Base-by-base conservation (phyloP, 2,329 filamentous ascomycete genomes). In the Zasmidium cellare region DNA sequence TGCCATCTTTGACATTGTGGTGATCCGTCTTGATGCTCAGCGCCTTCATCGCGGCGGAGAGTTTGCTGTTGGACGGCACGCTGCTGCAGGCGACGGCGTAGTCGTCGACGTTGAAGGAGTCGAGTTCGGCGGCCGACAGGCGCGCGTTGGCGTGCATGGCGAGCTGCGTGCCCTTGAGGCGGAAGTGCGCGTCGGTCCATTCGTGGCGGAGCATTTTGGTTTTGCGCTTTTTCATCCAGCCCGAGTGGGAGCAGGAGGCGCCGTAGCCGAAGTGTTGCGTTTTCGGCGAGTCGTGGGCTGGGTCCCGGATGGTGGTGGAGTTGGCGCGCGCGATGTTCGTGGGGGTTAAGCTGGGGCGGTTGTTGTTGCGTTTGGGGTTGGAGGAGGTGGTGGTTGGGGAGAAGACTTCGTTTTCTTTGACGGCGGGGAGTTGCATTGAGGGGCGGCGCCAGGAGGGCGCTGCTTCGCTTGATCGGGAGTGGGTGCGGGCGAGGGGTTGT, bases 171-270 rank as follows among this genome's bases (percentile, higher is more conserved):
- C 79, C 80, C 48, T 87, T 87, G 62, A 97, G 87, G 23, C 90
- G 91, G 74, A 94, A 96, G 78, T 93, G 94, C 66, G 91, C 88
- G 72, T 96, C 90, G 70, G 92, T 86, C 92, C 92, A 97, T 77
- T 97, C 92, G 74, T 96, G 90, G 46, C 91, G 90, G 60, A 96
- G 84, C 80, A 96, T 87, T 70, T 87, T 87, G 31, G 89, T 96
- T 78, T 91, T 91, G 71, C 93, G 90, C 81, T 96, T 96, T 81
- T 96, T 96, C 86, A 99, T 96, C 75, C 87, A 92, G 1, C 94
- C 94, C 51, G 90, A 85, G 74, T 92, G 90, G 24, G 64, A 71
- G 60, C 70, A 71, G 46, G 69, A 67, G 7, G 59, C 51, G 25
- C 72, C 72, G 64, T 73, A 74, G 47, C 70, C 69, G 47, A 71